phyloP scores from a whole-genome alignment of 164 flowering plant genomes.

The Euptelea pleiosperma region DNA sequence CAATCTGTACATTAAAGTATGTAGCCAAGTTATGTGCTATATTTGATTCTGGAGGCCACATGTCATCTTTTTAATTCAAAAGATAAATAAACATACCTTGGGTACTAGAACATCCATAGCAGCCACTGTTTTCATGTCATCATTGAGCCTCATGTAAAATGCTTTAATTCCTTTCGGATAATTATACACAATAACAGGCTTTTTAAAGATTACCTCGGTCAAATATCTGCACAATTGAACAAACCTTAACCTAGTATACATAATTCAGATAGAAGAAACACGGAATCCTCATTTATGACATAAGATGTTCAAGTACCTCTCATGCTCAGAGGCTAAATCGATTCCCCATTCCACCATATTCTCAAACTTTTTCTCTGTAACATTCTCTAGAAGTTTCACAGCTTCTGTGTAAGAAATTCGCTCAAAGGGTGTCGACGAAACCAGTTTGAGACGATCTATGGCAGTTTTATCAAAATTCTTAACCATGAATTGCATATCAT shows the following conservation, averaged over 20 bases:
- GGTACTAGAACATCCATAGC: constrained; percentile 99
- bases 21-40: too few species aligned
- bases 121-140: constrained; percentile 83
- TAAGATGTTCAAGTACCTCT: constrained; percentile 47
- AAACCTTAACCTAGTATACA: constrained; percentile 8
- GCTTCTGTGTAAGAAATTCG: constrained; percentile 83
- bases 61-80: background rate
- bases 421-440: constrained; percentile 69
- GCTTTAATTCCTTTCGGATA: constrained; percentile 94
- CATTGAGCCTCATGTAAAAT: constrained; percentile 95
- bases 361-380: constrained; percentile 55
- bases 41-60: background rate
- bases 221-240: constrained; percentile 51
- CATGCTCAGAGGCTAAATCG: constrained; percentile 94
- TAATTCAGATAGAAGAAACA: constrained; percentile 2
- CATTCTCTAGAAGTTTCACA: constrained; percentile 57
- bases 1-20: too few species aligned
- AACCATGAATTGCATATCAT: constrained; percentile 90
- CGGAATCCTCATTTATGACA: background rate
- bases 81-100: constrained; percentile 41
- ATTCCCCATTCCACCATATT: constrained; percentile 85
- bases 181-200: constrained; percentile 90
- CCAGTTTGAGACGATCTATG: constrained; percentile 69
- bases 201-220: constrained; percentile 77
- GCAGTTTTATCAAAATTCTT: constrained; percentile 65